Conservation (phyloP, 371 early-diverging fungal species). For the Mortierella sp. region DNA sequence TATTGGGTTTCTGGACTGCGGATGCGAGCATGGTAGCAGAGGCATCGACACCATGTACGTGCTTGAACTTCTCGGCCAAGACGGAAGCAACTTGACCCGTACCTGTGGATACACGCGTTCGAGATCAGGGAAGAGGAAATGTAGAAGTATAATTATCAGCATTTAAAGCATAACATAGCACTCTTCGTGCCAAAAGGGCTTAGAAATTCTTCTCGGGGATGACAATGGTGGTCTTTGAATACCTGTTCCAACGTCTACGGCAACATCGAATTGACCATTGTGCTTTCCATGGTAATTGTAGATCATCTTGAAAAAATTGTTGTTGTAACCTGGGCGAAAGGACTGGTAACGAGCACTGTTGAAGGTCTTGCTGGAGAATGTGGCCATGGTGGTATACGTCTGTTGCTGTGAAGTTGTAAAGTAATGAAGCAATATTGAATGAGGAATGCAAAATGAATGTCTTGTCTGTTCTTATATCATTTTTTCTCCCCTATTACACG, state of each 20-base stretch:
- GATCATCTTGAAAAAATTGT: conserved; percentile 47
- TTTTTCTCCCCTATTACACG: no score
- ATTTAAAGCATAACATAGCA: no score
- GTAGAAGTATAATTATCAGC: no score
- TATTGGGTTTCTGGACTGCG: conserved; percentile 58
- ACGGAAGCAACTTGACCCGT: conserved; percentile 65
- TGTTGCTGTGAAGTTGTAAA: not conserved
- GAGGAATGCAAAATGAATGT: not conserved
- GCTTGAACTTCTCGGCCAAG: conserved; percentile 59
- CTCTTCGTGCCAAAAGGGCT: no score
- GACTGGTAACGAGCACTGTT: conserved; percentile 54
- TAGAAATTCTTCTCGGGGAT: no score
- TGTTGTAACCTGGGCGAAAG: conserved; percentile 61
- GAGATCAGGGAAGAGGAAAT: no score
- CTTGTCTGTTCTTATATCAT: no score
- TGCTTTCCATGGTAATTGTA: conserved; percentile 57
- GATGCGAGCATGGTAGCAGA: conserved; percentile 61
- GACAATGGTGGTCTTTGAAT: not conserved
- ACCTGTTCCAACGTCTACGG: conserved; percentile 65
- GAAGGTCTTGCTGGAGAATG: conserved; percentile 54
- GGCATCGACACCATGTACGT: conserved; percentile 65
- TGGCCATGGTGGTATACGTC: conserved; percentile 41
- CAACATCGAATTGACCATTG: conserved; percentile 50
- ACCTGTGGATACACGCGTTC: no score
- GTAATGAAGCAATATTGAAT: not conserved